Evolutionary conservation across 805 yeast species (phyloP), one percentile per base, ranked within the genome.

Genomic region (Candida broadrunensis): DNA sequence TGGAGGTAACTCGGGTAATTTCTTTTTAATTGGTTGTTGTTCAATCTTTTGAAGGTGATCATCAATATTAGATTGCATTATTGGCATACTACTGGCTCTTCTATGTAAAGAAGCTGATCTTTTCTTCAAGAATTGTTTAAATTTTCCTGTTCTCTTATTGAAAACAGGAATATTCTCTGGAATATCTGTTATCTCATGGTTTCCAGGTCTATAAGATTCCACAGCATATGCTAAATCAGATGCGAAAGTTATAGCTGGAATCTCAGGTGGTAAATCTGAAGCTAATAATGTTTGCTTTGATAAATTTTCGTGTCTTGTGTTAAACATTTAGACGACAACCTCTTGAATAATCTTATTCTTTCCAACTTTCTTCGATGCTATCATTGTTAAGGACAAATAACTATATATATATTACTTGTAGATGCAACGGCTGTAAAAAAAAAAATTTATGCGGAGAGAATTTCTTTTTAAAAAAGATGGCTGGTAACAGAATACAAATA

Each of bases 161-260:
- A 53, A 52, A 1, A 56, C 47, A 15, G 65, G 65, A 9, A 59
- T 43, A 11, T 40, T 43, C 7, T 39, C 46, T 7, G 72, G 72
- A 11, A 69, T 51, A 31, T 67, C 71, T 11, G 45, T 51, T 4
- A 48, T 32, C 2, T 52, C 43, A 38, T 46, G 49, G 9, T 45
- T 46, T 11, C 60, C 59, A 2, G 70, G 69, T 36, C 50, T 44
- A 45, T 52, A 63, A 1, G 62, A 43, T 16, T 45, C 47, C 7
- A 61, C 53, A 9, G 66, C 71, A 27, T 51, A 49, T 9, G 54
- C 40, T 16, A 63, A 39, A 44, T 66, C 71, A 15, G 54, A 36
- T 30, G 45, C 50, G 16, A 36, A 40, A 24, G 51, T 29, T 13
- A 36, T 26, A 5, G 61, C 61, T 1, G 68, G 61, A 12, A 53